Percentiles rank a stretch among this genome's conserved stretches.
Conservation (phyloP, 768 basidiomycete species). For the Solioccasus polychromus region DNA sequence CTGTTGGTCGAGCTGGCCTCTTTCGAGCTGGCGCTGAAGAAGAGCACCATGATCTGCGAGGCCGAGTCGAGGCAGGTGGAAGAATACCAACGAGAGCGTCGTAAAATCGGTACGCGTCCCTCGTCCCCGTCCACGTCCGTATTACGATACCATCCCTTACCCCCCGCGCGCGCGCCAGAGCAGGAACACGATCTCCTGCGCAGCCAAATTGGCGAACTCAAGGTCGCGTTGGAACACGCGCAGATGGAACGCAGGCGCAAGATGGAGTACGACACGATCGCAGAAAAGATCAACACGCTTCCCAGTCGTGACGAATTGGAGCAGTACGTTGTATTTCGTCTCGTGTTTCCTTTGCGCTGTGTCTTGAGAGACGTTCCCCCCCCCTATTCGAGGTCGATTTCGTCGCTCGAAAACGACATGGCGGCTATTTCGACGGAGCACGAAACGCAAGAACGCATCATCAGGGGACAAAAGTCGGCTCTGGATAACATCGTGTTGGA, state of each 20-base stretch:
- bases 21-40: constrained; percentile 72
- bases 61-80: constrained; percentile 84
- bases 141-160: neutral
- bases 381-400: constrained; percentile 54
- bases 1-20: constrained; percentile 76
- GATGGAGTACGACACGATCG: constrained; percentile 82
- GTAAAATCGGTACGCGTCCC: constrained; percentile 61
- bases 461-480: constrained; percentile 66
- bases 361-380: constrained; percentile 3
- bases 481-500: constrained; percentile 64
- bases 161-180: no score
- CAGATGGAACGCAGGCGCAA: constrained; percentile 73
- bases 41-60: constrained; percentile 79
- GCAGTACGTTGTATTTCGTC: constrained; percentile 48
- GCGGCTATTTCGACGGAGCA: constrained; percentile 70
- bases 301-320: constrained; percentile 76
- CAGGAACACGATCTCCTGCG: constrained; percentile 66
- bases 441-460: constrained; percentile 63
- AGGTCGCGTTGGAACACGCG: constrained; percentile 71
- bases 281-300: constrained; percentile 78
- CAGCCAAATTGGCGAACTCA: constrained; percentile 75
- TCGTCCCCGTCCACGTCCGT: constrained; percentile 19
- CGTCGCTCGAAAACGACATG: constrained; percentile 75
- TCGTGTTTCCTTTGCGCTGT: neutral
- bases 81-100: constrained; percentile 72